Evolutionary conservation across 2,329 filamentous ascomycete species (phyloP).

Genomic region (Alternaria sp.): DNA sequence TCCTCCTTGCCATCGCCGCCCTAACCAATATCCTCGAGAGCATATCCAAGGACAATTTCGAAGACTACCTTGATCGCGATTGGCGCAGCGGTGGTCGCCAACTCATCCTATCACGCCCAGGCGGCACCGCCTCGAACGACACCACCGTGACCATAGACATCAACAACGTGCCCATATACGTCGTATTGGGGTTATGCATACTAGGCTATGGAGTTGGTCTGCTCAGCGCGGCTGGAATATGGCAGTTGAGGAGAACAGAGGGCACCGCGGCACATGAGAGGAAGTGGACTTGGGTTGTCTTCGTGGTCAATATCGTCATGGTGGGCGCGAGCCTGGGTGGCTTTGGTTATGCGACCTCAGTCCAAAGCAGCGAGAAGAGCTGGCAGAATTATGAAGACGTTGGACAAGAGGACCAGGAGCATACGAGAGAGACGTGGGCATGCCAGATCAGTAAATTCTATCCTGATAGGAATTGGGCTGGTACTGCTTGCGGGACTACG

Average conservation of each 20-base stretch:
- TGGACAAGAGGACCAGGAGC: constrained; percentile 15
- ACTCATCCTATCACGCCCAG: constrained; percentile 21
- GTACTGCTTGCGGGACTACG: constrained; percentile 32
- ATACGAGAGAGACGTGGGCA: constrained; percentile 39
- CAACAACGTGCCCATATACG: constrained; percentile 22
- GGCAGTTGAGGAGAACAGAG: constrained; percentile 41
- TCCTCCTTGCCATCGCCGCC: constrained; percentile 33
- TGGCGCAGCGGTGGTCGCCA: constrained; percentile 19
- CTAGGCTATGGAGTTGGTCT: constrained; percentile 28
- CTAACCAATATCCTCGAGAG: constrained; percentile 39
- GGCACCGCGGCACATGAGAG: constrained; percentile 33
- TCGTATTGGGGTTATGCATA: constrained; percentile 29
- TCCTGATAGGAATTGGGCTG: constrained; percentile 31
- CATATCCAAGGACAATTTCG: constrained; percentile 28
- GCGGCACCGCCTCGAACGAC: constrained; percentile 6
- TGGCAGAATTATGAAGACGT: constrained; percentile 33
- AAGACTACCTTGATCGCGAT: constrained; percentile 19
- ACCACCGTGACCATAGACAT: constrained; percentile 24
- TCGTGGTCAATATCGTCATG: constrained; percentile 25
- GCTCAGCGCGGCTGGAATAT: constrained; percentile 34
- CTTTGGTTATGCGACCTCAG: constrained; percentile 31
- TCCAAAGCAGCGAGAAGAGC: constrained; percentile 24
- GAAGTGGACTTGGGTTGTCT: constrained; percentile 38
- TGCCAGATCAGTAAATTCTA: constrained; percentile 36
- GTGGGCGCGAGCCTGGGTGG: constrained; percentile 27